Base-by-base conservation (phyloP, 768 basidiomycete species). In the Xerocomellus amylosporus region DNA sequence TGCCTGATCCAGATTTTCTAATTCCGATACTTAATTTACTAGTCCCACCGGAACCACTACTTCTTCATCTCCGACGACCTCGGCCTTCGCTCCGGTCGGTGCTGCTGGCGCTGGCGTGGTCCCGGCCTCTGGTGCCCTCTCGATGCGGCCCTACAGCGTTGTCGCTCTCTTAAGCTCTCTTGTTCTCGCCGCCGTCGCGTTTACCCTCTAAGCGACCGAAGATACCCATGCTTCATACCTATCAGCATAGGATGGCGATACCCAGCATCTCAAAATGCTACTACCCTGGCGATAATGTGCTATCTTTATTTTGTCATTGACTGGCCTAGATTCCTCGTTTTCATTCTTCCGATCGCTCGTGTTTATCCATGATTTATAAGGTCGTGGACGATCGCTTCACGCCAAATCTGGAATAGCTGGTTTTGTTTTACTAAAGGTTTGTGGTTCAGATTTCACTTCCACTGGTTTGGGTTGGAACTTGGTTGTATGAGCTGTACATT, bases 211-310 rank as follows among this genome's bases (percentile, higher is more conserved):
- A 63, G 36, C 36, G 49, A 53, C 44, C 4, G 4, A 53, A 26
- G 45, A 61, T 53, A 49, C 47, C 53, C 53, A 47, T 41, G 40
- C 17, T 31, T 53, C 55, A 49, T 56, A 81, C 78, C 69, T 78
- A 55, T 75, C 72, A 43, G 69, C 81, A 53, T 64, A 52, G 24
- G 56, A 62, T 41, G 73, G 77, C 26, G 61, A 60, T 63, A 59
- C 72, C 78, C 61, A 39, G 75, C 60, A 49, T 69, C 49, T 50
- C 48, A 31, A 46, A 39, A 37, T 52, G 54, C 37, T 31, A 20
- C 22, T 46, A 51, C 66, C 67, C 69, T 62, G 59, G 70, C 31
- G 65, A 73, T 61, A 41, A 44, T 39, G 22, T 36, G 15, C 37
- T 46, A 38, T 47, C 9, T 36, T 14, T 22, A 34, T 30, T 31